Evolutionary conservation across 106 monocot genomes (phyloP), one percentile per base, ranked within the genome.

Genomic region (Iris macrosiphon): DNA sequence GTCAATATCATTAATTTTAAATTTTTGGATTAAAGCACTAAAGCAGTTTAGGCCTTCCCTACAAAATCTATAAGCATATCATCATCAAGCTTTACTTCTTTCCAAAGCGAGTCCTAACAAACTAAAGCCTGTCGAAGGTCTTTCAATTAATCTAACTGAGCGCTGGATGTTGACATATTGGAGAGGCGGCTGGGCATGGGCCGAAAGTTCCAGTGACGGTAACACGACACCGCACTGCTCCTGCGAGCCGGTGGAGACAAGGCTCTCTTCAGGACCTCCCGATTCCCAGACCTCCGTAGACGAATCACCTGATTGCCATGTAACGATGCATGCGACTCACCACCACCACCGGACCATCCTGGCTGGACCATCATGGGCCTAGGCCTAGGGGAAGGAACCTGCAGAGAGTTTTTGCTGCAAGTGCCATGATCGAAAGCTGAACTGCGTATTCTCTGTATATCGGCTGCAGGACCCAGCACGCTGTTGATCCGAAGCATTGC

Each of bases 151-250:
- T 43, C n/a, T 6, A n/a, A 16, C 5, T 14, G n/a, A 16, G 18
- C 5, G 42, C 4, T 14, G 15, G 16, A 5, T 3, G 4, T 22
- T 15, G 76, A 76, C 70, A 65, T 70, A 33, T 55, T 59, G 49
- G 70, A 57, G 10, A 76, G 76, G 11, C 70, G 69, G 52, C 76
- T 76, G 9, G 76, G 76, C 27, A 46, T 53, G 4, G 70, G 76
- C 27, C 64, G 49, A 70, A 76, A 76, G 52, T 26, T 64, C 76
- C 70, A 76, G n/a, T 57, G 21, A 23, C 70, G 57, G 7, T 27
- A 31, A 16, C 42, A 45, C 22, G 32, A 46, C 13, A n/a, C n/a
- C n/a, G 31, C 18, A 4, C 61, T 29, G 21, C 61, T 28, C 1
- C 46, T 42, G 3, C 41, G 39, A 15, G 46, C 17, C 11, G 70